phyloP scores from a whole-genome alignment of 2,329 filamentous ascomycete genomes.

The Xenosphaeropsis pyriputrescens region DNA sequence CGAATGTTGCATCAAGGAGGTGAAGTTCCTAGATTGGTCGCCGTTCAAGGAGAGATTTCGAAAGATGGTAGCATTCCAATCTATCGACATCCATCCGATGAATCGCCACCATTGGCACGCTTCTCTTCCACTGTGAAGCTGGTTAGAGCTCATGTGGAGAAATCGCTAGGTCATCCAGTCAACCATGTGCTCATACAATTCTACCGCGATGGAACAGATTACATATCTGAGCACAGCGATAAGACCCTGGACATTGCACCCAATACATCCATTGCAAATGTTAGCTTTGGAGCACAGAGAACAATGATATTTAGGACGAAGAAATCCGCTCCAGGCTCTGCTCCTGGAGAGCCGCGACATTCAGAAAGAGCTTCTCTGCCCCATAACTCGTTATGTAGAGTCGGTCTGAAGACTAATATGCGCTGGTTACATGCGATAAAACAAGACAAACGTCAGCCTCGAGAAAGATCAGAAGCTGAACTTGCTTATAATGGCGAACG shows the following conservation, averaged over 20 bases:
- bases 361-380: constrained; percentile 54
- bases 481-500: constrained; percentile 59
- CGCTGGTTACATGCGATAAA: constrained; percentile 88
- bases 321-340: constrained; percentile 25
- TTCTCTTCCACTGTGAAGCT: constrained; percentile 62
- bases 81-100: constrained; percentile 90
- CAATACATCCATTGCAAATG: constrained; percentile 75
- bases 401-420: constrained; percentile 70
- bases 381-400: constrained; percentile 77
- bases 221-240: constrained; percentile 93
- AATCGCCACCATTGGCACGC: constrained; percentile 60
- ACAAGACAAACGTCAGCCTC: constrained; percentile 59
- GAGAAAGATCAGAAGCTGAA: constrained; percentile 57
- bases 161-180: constrained; percentile 59
- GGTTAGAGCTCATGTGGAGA: constrained; percentile 56
- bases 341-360: constrained; percentile 9
- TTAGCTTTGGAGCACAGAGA: constrained; percentile 82
- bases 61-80: constrained; percentile 64
- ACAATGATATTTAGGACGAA: constrained; percentile 86
- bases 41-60: constrained; percentile 64
- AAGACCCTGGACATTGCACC: constrained; percentile 86
- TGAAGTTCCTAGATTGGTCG: constrained; percentile 80
- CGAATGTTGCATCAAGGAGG: constrained; percentile 87
- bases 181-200: constrained; percentile 91
- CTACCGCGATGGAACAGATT: constrained; percentile 79